These are phyloP conservation scores for Kwoniella botswanensis DNA, from an alignment of 768 basidiomycete species.

Conservation along the genomic window DNA sequence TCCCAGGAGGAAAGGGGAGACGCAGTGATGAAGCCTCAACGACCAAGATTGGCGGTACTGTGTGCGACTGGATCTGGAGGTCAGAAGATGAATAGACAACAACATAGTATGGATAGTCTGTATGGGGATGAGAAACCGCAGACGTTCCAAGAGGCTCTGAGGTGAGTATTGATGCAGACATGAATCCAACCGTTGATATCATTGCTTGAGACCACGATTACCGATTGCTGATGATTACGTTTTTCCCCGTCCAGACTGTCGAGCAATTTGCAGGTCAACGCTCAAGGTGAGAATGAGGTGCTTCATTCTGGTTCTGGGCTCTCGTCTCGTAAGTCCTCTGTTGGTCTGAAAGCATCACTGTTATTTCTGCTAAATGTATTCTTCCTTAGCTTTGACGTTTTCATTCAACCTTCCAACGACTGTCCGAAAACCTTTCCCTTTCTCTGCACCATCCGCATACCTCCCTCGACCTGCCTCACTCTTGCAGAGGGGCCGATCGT, in stretches of 20 bases:
- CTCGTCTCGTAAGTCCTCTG: conserved; percentile 38
- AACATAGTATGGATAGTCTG: conserved; percentile 37
- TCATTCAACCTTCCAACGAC: conserved; percentile 31
- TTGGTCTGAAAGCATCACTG: not conserved
- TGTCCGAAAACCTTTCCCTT: conserved; percentile 24
- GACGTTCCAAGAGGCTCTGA: conserved; percentile 35
- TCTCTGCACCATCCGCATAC: conserved; percentile 17
- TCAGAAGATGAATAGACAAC: conserved; percentile 36
- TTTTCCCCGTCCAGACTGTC: conserved; percentile 25
- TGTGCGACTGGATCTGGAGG: conserved; percentile 20
- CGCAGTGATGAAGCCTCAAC: conserved; percentile 13
- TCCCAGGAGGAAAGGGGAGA: not conserved
- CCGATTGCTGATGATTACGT: not conserved
- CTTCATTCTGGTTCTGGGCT: conserved; percentile 31
- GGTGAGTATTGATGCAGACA: conserved; percentile 20
- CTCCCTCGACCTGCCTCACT: conserved; percentile 40
- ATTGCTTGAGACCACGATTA: no score
- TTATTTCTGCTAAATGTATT: not conserved
- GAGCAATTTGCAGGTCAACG: conserved; percentile 32
- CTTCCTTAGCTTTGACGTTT: conserved; percentile 27
- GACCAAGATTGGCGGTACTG: conserved; percentile 31
- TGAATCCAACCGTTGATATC: not conserved
- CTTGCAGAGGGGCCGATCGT: conserved; percentile 50
- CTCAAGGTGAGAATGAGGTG: conserved; percentile 19
- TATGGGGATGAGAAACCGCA: conserved; percentile 26